phyloP scores from a whole-genome alignment of 495 filamentous ascomycete species.

The Aspergillus indologenus region DNA sequence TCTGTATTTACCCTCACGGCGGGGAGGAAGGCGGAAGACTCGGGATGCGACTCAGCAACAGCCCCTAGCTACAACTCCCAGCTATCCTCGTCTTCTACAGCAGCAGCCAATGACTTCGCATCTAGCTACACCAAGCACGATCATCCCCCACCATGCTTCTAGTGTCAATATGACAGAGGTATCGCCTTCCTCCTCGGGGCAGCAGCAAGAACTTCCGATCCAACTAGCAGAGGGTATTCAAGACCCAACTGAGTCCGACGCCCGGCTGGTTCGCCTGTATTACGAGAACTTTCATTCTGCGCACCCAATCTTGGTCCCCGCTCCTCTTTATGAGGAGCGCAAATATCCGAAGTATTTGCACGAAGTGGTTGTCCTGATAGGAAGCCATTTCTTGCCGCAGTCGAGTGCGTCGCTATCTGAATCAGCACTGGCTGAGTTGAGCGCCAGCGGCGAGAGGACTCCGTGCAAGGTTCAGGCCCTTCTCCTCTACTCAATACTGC shows the following conservation, averaged over 20 bases:
- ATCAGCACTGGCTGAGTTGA: constrained; percentile 25
- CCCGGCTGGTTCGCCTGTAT: constrained; percentile 33
- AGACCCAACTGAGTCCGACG: constrained; percentile 23
- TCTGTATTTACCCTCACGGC: constrained; percentile 39
- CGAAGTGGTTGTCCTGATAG: constrained; percentile 37
- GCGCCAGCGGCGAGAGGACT: constrained; percentile 27
- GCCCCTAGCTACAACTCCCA: background rate
- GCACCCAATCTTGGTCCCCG: constrained; percentile 39
- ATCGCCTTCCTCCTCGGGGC: constrained; percentile 10
- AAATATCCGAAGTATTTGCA: constrained; percentile 38
- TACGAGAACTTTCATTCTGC: constrained; percentile 43
- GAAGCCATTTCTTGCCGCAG: constrained; percentile 34
- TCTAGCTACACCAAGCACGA: constrained; percentile 3
- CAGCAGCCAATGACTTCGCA: constrained; percentile 14
- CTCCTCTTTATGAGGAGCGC: constrained; percentile 29
- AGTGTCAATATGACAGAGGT: constrained; percentile 11
- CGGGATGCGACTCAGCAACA: constrained; percentile 15
- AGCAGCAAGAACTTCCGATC: background rate
- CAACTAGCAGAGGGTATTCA: background rate
- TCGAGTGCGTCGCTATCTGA: constrained; percentile 25
- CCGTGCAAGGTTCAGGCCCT: constrained; percentile 38
- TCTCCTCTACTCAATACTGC: constrained; percentile 36
- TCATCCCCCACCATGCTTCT: constrained; percentile 11
- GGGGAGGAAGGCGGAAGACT: constrained; percentile 35
- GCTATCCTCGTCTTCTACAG: constrained; percentile 3